phyloP scores from a whole-genome alignment of 208 protist species.

The Angomonas desouzai region DNA sequence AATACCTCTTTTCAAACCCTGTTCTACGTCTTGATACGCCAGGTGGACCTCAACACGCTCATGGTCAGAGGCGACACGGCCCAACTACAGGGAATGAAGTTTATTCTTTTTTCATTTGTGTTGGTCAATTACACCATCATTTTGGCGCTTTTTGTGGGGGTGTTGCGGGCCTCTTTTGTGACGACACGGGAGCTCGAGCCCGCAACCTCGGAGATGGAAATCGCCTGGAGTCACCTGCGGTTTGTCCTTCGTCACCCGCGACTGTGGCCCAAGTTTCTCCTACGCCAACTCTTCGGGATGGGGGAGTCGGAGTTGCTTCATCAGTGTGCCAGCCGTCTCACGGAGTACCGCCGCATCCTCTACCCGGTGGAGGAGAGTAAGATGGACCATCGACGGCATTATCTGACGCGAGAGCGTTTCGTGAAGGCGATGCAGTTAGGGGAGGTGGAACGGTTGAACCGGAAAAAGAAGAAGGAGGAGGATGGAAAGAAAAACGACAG shows the following conservation, averaged over 20 bases:
- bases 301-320: constrained; percentile 17
- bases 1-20: constrained; percentile 25
- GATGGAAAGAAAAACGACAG: neutral
- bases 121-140: constrained; percentile 19
- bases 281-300: constrained; percentile 12
- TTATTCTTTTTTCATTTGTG: constrained; percentile 29
- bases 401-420: constrained; percentile 18
- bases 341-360: constrained; percentile 12
- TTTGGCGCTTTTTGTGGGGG: constrained; percentile 21
- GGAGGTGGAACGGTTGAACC: neutral
- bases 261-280: constrained; percentile 9
- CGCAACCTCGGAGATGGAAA: constrained; percentile 12
- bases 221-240: constrained; percentile 5
- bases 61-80: neutral
- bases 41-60: constrained; percentile 33
- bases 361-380: constrained; percentile 17
- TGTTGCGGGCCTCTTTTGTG: constrained; percentile 22
- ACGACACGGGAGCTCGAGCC: constrained; percentile 15
- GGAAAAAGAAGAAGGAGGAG: neutral
- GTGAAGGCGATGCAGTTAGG: constrained; percentile 11
- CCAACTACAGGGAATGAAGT: constrained; percentile 14
- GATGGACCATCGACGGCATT: constrained; percentile 11
- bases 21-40: constrained; percentile 35
- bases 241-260: constrained; percentile 5
- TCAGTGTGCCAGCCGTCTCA: constrained; percentile 12